Percentiles rank a stretch among this genome's conserved stretches.
Conservation (phyloP, 257 asterid species). For the Plantago ovata region DNA sequence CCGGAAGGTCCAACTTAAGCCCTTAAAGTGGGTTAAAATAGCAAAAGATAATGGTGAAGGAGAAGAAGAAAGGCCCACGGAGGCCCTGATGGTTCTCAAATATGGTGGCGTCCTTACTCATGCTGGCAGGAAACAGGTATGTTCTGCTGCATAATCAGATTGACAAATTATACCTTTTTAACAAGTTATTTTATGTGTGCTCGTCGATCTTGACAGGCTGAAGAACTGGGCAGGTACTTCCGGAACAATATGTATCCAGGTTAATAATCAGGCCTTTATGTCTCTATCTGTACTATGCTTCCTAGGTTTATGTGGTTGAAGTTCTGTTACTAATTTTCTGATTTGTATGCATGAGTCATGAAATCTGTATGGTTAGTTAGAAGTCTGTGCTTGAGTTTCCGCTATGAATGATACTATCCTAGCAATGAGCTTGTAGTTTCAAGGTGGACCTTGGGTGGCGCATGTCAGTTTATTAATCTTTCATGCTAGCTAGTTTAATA, state of each 20-base stretch:
- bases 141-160: slow-evolving; percentile 6
- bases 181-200: slow-evolving; percentile 2
- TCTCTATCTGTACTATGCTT: neutral
- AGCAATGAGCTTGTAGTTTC: neutral
- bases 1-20: slow-evolving; percentile 94
- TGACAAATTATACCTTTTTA: neutral
- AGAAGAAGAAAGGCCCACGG: slow-evolving; percentile 87
- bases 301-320: slow-evolving; percentile 9
- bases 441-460: neutral
- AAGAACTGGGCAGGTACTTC: slow-evolving; percentile 91
- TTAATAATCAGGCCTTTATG: slow-evolving; percentile 21
- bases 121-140: slow-evolving; percentile 95
- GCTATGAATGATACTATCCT: no score
- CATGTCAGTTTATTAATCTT: neutral
- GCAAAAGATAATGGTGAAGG: slow-evolving; percentile 76
- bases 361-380: neutral
- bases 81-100: slow-evolving; percentile 97
- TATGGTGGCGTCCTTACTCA: slow-evolving; percentile 99
- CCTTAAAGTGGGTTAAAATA: slow-evolving; percentile 83
- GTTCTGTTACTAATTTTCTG: slow-evolving; percentile 3
- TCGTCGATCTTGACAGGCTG: slow-evolving; percentile 63
- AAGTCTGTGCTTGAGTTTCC: no score
- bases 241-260: slow-evolving; percentile 99
- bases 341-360: slow-evolving; percentile 6
- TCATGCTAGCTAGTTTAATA: neutral